Conservation (phyloP, 352 stramenopile species). For the Heterotrichella gracilis region DNA sequence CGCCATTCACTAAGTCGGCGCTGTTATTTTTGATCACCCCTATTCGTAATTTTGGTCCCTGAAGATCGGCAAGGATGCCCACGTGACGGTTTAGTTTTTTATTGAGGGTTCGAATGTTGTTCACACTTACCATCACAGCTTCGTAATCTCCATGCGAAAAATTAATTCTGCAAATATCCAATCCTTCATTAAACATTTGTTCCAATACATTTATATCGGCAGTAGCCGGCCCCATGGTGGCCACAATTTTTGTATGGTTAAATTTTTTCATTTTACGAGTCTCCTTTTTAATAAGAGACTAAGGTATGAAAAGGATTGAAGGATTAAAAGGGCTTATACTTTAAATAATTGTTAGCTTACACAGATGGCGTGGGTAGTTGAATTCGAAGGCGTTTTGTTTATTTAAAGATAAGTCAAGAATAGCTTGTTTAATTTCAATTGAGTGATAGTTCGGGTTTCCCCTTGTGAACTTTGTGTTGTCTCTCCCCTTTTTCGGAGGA, state of each 20-base stretch:
- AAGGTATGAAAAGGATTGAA: neutral
- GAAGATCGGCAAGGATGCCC: constrained; percentile 51
- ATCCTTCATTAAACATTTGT: constrained; percentile 38
- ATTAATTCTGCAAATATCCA: constrained; percentile 65
- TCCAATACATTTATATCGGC: constrained; percentile 36
- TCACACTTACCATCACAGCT: constrained; percentile 23
- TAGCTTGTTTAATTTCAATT: too few relatives aligned
- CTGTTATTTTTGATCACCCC: constrained; percentile 42
- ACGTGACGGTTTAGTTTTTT: constrained; percentile 4
- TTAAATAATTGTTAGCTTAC: too few relatives aligned
- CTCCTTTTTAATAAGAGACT: neutral
- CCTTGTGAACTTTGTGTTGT: too few relatives aligned
- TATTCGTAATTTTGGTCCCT: constrained; percentile 65
- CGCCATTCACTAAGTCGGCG: constrained; percentile 39
- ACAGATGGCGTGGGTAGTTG: too few relatives aligned
- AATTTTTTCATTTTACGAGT: neutral
- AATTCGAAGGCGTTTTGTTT: too few relatives aligned
- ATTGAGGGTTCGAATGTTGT: constrained; percentile 10
- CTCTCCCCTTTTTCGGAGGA: too few relatives aligned
- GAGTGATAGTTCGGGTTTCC: too few relatives aligned
- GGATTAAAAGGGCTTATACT: too few relatives aligned
- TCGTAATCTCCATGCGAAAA: constrained; percentile 63
- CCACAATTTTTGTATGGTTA: constrained; percentile 42
- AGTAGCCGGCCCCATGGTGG: constrained; percentile 50
- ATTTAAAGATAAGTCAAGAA: too few relatives aligned